phyloP scores from a whole-genome alignment of 1,139 yeast species.

The Taphrina sp. region DNA sequence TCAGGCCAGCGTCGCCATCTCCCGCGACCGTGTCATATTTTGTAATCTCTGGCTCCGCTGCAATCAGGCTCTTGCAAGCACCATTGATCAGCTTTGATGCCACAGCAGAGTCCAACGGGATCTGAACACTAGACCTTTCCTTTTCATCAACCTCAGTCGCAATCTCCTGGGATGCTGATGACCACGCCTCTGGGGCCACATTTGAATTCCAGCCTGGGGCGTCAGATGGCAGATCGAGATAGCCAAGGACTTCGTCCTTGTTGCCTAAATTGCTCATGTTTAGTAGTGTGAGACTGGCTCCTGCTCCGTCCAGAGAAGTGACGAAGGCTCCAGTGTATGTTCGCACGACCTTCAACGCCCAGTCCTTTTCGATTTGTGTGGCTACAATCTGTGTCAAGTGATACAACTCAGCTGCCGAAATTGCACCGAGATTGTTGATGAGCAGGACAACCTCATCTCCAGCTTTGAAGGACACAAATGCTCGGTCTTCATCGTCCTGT shows the following conservation, averaged over 20 bases:
- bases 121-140: slow-evolving; percentile 3
- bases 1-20: slow-evolving; percentile 96
- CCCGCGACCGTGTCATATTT: slow-evolving; percentile 86
- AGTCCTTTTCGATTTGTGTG: slow-evolving; percentile 46
- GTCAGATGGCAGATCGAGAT: slow-evolving; percentile 48
- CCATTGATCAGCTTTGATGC: slow-evolving; percentile 23
- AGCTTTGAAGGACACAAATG: slow-evolving; percentile 49
- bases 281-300: slow-evolving; percentile 52
- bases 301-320: slow-evolving; percentile 56
- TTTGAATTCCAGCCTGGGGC: slow-evolving; percentile 48
- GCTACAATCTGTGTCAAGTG: slow-evolving; percentile 45
- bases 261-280: slow-evolving; percentile 48
- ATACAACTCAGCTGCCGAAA: slow-evolving; percentile 51
- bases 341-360: slow-evolving; percentile 48
- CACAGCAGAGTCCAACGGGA: slow-evolving; percentile 9
- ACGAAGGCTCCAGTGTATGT: slow-evolving; percentile 53
- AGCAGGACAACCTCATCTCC: slow-evolving; percentile 48
- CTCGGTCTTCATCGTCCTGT: slow-evolving; percentile 44
- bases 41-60: slow-evolving; percentile 76
- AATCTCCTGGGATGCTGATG: slow-evolving; percentile 1
- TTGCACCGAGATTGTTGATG: slow-evolving; percentile 56
- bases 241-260: slow-evolving; percentile 40
- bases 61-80: slow-evolving; percentile 39
- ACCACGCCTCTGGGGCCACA: neutral
- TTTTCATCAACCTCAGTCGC: slow-evolving; percentile 10